Conservation (phyloP, 2,329 filamentous ascomycete species). For the Clonostachys chloroleuca region DNA sequence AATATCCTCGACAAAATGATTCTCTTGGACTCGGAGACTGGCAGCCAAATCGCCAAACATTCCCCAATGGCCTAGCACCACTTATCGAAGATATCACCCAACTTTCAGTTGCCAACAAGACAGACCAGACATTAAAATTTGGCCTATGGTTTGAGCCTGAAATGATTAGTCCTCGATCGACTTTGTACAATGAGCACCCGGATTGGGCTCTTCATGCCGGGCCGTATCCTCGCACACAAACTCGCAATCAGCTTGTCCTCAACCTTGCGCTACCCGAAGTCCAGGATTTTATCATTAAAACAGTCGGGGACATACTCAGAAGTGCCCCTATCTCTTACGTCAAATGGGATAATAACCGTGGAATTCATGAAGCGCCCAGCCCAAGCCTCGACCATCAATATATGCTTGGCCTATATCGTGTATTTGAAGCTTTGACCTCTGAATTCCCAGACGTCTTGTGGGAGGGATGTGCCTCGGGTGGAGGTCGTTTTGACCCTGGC, state of each 20-base stretch:
- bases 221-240: slow-evolving; percentile 48
- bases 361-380: slow-evolving; percentile 53
- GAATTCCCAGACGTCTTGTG: slow-evolving; percentile 58
- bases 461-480: slow-evolving; percentile 63
- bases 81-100: slow-evolving; percentile 46
- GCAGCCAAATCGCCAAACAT: slow-evolving; percentile 51
- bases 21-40: slow-evolving; percentile 57
- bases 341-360: slow-evolving; percentile 67
- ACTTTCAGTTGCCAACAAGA: slow-evolving; percentile 30
- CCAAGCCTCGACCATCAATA: slow-evolving; percentile 53
- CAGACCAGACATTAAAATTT: slow-evolving; percentile 47
- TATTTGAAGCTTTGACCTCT: slow-evolving; percentile 55
- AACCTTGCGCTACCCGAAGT: slow-evolving; percentile 58
- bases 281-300: slow-evolving; percentile 56
- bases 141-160: slow-evolving; percentile 68
- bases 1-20: slow-evolving; percentile 55
- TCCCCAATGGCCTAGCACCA: slow-evolving; percentile 49
- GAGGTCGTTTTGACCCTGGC: slow-evolving; percentile 60
- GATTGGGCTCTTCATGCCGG: slow-evolving; percentile 60
- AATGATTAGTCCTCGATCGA: slow-evolving; percentile 62
- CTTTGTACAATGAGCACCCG: slow-evolving; percentile 55
- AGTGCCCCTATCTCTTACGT: slow-evolving; percentile 53
- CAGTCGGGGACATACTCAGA: slow-evolving; percentile 42
- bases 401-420: slow-evolving; percentile 59
- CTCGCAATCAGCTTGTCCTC: slow-evolving; percentile 55